Evolutionary conservation across 257 asterid species (phyloP).

Genomic region (Scutellaria baicalensis): DNA sequence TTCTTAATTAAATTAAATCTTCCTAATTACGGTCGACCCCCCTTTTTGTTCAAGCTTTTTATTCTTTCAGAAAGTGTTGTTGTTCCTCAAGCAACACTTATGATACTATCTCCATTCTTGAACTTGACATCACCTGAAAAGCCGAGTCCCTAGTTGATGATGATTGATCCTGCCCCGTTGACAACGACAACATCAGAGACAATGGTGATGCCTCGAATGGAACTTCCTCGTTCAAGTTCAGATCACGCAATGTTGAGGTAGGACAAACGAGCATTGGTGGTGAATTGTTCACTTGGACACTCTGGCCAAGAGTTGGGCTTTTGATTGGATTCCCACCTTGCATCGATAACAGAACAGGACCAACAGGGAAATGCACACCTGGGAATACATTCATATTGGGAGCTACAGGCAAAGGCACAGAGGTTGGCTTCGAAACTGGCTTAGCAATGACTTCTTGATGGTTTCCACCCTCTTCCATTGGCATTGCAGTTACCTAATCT

Average conservation of each 20-base stretch:
- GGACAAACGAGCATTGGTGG: slow-evolving; percentile 24
- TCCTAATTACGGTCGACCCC: not conserved
- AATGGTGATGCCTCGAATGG: slow-evolving; percentile 27
- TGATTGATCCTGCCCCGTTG: slow-evolving; percentile 33
- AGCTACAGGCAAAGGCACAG: slow-evolving; percentile 16
- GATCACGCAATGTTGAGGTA: slow-evolving; percentile 25
- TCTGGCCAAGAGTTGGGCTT: slow-evolving; percentile 17
- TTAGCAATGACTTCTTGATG: slow-evolving; percentile 17
- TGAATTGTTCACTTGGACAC: slow-evolving; percentile 17
- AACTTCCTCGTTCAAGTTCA: slow-evolving; percentile 30
- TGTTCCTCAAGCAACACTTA: slow-evolving; percentile 43
- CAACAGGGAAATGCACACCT: slow-evolving; percentile 31
- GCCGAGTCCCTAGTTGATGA: slow-evolving; percentile 14
- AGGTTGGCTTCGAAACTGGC: slow-evolving; percentile 1
- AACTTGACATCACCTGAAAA: slow-evolving; percentile 25
- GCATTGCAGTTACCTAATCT: slow-evolving; percentile 49
- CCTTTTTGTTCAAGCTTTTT: not conserved
- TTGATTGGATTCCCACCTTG: slow-evolving; percentile 35
- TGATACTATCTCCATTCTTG: slow-evolving; percentile 34
- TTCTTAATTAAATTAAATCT: slow-evolving; percentile 5
- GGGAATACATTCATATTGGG: slow-evolving; percentile 36
- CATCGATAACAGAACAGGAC: slow-evolving; percentile 30
- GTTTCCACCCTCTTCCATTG: slow-evolving; percentile 32
- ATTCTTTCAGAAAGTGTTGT: not conserved
- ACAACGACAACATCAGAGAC: slow-evolving; percentile 56